Base-by-base conservation (phyloP, 1,284 basidiomycete species). In the Ceratorhiza oryzae-sativae region DNA sequence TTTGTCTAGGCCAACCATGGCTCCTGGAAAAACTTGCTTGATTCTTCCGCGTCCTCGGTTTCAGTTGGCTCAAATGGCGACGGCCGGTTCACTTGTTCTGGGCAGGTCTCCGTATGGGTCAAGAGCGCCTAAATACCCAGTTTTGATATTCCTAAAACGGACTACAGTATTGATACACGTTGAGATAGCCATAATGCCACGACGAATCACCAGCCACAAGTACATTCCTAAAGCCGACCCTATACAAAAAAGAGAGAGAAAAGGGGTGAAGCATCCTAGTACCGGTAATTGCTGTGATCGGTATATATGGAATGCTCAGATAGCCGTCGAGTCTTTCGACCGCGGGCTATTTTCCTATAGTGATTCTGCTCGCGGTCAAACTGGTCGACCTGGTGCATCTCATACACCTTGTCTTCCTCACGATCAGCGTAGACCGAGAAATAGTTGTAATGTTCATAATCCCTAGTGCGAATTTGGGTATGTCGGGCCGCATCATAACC, bases 11-110 rank as follows among this genome's bases (percentile, higher is more conserved):
- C 46, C 36, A 67, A 67, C 27, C 45, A 32, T 30, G 62, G 62
- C 55, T 46, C 71, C 55, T 74, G 73, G 73, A 74, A 74, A 55
- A 72, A 74, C 27, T 39, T 74, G 18, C 60, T 74, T 27, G 71
- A 48, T 36, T 34, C 61, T 42, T 51, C 61, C 34, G 71, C 42
- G 9, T 8, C 23, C 23, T 48, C 36, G 23, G 60, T 72, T 42
- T 51, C 51, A 25, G 32, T 74, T 34, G 39, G 30, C 34, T 41
- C 45, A n/a, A 34, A 51, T 6, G 73, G 73, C 23, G 23, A 61
- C 20, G 73, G 73, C 39, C 46, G 34, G 46, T 74, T 74, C 61
- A 58, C 53, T 36, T 74, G 73, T 32, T 71, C 73, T 36, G 49
- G 49, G n/a, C 62, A 67, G 49, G 48, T 67, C 13, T 46, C 48